Percentiles rank a stretch among this genome's conserved stretches.
Evolutionary conservation across 73 alveolate genomes (phyloP).

Genomic region (Halteria grandinella): DNA sequence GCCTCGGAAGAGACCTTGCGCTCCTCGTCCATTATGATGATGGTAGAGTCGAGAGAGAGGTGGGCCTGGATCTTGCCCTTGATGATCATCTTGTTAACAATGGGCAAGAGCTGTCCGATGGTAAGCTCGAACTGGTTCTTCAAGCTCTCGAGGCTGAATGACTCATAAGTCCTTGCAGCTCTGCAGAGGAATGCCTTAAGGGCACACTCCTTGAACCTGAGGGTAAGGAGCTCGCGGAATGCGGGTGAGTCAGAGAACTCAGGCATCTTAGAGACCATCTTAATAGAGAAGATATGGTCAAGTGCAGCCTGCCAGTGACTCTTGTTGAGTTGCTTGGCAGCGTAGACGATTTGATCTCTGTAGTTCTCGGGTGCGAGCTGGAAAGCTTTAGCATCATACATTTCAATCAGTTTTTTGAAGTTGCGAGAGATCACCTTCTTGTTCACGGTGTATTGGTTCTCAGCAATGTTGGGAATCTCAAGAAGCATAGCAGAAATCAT

Average conservation of each 20-base stretch:
- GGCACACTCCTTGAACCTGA: constrained; percentile 52
- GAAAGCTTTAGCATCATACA: constrained; percentile 68
- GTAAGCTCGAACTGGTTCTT: constrained; percentile 37
- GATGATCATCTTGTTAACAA: constrained; percentile 42
- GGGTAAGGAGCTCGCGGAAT: background rate
- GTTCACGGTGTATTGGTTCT: constrained; percentile 51
- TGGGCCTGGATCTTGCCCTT: constrained; percentile 49
- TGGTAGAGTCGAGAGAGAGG: background rate
- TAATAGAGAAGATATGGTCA: constrained; percentile 31
- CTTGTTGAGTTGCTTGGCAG: constrained; percentile 64
- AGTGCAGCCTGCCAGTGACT: constrained; percentile 67
- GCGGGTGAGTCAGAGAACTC: background rate
- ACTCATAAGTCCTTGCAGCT: constrained; percentile 13
- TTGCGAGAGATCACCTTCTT: constrained; percentile 68
- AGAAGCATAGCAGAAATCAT: constrained; percentile 77
- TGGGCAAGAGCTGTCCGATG: too few species aligned
- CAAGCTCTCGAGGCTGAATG: constrained; percentile 25
- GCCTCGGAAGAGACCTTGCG: background rate
- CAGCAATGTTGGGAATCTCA: constrained; percentile 73
- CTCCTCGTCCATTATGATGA: background rate
- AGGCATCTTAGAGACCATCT: constrained; percentile 26
- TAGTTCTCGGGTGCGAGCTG: constrained; percentile 67
- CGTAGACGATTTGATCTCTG: constrained; percentile 67
- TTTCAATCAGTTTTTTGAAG: constrained; percentile 74
- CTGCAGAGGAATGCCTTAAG: constrained; percentile 55